phyloP scores from a whole-genome alignment of 139 green algal genomes.

The Mesotaenium endlicherianum region DNA sequence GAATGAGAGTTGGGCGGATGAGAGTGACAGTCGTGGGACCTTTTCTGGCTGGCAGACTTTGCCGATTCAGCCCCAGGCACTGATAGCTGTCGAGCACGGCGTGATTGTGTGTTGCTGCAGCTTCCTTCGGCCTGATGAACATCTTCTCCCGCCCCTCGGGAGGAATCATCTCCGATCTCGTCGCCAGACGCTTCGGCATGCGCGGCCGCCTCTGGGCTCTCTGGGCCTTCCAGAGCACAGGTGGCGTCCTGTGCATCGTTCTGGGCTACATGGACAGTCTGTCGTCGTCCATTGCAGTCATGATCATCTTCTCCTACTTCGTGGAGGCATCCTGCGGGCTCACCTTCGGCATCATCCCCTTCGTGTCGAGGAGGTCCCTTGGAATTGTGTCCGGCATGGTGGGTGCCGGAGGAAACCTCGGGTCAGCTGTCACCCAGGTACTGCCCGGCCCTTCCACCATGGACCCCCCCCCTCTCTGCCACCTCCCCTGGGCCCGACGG shows the following conservation, averaged over 20 bases:
- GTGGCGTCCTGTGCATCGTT: constrained; percentile 75
- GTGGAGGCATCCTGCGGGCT: constrained; percentile 52
- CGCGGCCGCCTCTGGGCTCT: constrained; percentile 73
- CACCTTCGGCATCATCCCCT: constrained; percentile 85
- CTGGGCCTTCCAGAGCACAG: constrained; percentile 60
- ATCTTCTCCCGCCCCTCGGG: constrained; percentile 77
- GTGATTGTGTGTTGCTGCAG: constrained; percentile 58
- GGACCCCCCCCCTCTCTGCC: not conserved
- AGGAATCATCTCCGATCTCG: constrained; percentile 63
- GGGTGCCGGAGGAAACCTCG: constrained; percentile 86
- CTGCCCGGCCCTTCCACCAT: not conserved
- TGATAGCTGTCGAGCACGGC: no score
- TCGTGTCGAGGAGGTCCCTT: constrained; percentile 76
- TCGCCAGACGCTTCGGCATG: constrained; percentile 62
- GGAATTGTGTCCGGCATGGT: constrained; percentile 85
- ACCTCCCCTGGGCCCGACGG: not conserved
- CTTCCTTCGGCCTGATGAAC: constrained; percentile 86
- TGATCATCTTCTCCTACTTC: constrained; percentile 83
- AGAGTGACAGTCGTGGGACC: no score
- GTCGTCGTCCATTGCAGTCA: constrained; percentile 69
- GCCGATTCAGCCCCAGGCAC: no score
- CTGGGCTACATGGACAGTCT: constrained; percentile 71
- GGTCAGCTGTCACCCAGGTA: constrained; percentile 72
- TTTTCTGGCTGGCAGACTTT: no score
- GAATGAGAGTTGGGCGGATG: no score